Base-by-base conservation (phyloP, 257 asterid genomes). In the Penstemon barbatus region DNA sequence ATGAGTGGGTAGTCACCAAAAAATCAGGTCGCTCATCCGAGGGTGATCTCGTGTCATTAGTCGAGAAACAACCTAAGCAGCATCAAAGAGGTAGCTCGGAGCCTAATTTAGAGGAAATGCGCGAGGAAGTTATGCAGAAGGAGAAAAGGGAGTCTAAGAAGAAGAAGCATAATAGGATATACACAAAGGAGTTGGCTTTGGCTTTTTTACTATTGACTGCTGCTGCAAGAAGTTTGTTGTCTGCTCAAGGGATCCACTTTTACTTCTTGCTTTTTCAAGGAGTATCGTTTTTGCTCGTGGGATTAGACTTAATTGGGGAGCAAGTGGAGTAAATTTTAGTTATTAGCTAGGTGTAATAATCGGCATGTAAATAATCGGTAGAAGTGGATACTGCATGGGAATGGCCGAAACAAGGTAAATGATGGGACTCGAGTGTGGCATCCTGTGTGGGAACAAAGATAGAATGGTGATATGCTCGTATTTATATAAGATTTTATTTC, bases 1-100 rank as follows among this genome's bases (percentile, higher is more conserved):
- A 90, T 6, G 98, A 90, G 56, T 93, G 98, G 98, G 95, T 93
- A 0, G 97, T 93, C n/a, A 88, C 97, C 25, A 93, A 90, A 79
- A 93, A 93, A 78, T 84, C 96, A 0, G 98, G 96, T 0, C 86
- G 97, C 0, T 90, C 96, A 2, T 93, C 97, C 0, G 98, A 93
- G 76, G 87, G 89, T 1, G 96, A 90, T 54, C 87, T 90, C 4
- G n/a, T 68, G 7, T 69, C 88, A 8, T 70, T 93, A 80, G 73
- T 74, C 0, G 91, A 83, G 75, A 87, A 82, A 62, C 83, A 77
- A 4, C 57, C 69, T 6, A 75, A 72, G 33, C 46, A 63, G 57
- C 91, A 77, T 71, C 96, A 78, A 9, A 67, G 82, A 44, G 83
- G 75, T 1, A 44, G 60, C 33, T 82, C 84, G 4, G 87, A 73